Evolutionary conservation across 352 stramenopile species (phyloP).

Genomic region (Thalassiosira pacifica): DNA sequence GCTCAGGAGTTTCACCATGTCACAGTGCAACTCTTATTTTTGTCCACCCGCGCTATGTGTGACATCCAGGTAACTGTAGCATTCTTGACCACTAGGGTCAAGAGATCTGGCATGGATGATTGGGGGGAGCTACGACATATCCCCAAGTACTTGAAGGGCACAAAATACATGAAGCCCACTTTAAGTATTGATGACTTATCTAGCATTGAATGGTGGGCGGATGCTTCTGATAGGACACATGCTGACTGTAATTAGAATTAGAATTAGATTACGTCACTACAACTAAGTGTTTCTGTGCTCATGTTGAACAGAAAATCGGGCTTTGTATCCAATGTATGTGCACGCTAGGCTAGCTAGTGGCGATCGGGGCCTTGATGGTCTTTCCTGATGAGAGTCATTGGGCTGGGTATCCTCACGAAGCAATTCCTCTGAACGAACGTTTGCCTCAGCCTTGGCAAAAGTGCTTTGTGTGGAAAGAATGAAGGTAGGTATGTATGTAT

Average conservation of each 20-base stretch:
- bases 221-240: slow-evolving; percentile 60
- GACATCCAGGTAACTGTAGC: slow-evolving; percentile 60
- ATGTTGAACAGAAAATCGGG: neutral
- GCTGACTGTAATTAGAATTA: slow-evolving; percentile 32
- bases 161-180: slow-evolving; percentile 42
- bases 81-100: slow-evolving; percentile 55
- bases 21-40: slow-evolving; percentile 63
- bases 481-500: too few relatives aligned
- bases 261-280: neutral
- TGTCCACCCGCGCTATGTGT: slow-evolving; percentile 28
- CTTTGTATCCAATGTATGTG: neutral
- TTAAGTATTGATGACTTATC: slow-evolving; percentile 11
- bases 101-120: slow-evolving; percentile 47
- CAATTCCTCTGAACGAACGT: too few relatives aligned
- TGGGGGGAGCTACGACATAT: slow-evolving; percentile 62
- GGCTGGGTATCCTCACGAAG: too few relatives aligned
- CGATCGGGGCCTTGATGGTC: too few relatives aligned
- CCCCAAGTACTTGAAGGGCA: slow-evolving; percentile 61
- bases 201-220: slow-evolving; percentile 48
- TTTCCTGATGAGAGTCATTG: too few relatives aligned
- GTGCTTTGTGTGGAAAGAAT: too few relatives aligned
- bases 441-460: too few relatives aligned
- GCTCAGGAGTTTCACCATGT: slow-evolving; percentile 57
- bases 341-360: too few relatives aligned
- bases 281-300: neutral